phyloP scores from a whole-genome alignment of 2,329 filamentous ascomycete genomes.

The Colletotrichum lindemuthianum region DNA sequence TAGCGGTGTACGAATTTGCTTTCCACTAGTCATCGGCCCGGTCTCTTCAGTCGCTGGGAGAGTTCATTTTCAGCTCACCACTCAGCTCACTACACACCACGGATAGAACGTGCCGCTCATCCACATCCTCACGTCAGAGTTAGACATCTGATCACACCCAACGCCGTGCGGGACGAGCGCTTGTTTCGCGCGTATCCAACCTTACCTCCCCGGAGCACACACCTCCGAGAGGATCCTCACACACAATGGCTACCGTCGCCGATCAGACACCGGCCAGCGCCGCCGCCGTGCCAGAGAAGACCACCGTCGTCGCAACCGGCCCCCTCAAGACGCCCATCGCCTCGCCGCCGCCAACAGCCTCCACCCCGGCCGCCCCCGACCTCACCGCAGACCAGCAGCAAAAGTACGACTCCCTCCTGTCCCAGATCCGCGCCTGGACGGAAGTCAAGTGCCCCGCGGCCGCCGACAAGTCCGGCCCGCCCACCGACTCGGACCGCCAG shows the following conservation, averaged over 20 bases:
- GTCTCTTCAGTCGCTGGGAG: neutral
- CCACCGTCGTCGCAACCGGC: slow-evolving; percentile 6
- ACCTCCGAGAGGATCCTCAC: neutral
- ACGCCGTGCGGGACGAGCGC: neutral
- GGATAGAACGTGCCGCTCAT: neutral
- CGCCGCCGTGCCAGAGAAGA: slow-evolving; percentile 19
- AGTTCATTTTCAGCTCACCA: neutral
- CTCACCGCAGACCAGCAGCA: slow-evolving; percentile 80
- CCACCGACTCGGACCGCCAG: slow-evolving; percentile 83
- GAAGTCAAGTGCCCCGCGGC: slow-evolving; percentile 68
- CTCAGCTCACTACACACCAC: neutral
- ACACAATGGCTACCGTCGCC: slow-evolving; percentile 30
- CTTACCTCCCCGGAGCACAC: neutral
- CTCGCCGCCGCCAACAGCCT: slow-evolving; percentile 65
- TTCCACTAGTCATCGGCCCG: neutral
- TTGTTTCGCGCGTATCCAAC: neutral
- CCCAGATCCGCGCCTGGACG: slow-evolving; percentile 75
- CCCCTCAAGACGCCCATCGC: slow-evolving; percentile 65
- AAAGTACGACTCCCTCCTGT: slow-evolving; percentile 84
- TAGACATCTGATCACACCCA: slow-evolving; percentile 18
- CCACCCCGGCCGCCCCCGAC: slow-evolving; percentile 63
- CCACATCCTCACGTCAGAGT: neutral
- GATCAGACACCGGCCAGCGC: slow-evolving; percentile 23
- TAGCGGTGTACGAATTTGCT: slow-evolving; percentile 23
- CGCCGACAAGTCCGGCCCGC: slow-evolving; percentile 68